Base-by-base conservation (phyloP, 495 filamentous ascomycete genomes). In the Penicillium pulvis region DNA sequence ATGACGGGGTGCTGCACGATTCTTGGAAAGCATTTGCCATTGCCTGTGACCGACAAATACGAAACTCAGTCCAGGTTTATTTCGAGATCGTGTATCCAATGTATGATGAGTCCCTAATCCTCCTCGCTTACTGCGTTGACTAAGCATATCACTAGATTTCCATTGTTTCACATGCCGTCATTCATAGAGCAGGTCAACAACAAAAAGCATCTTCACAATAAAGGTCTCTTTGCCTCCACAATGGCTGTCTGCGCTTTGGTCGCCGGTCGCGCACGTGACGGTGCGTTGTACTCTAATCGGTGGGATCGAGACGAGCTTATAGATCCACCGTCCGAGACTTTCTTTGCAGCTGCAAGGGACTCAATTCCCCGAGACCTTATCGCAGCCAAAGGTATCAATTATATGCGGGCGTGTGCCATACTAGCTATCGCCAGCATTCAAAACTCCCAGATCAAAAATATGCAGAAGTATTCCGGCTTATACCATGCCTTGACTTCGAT, bases 201-300 rank as follows among this genome's bases (percentile, higher is more conserved):
- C 44, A 54, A 71, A 23, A 73, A 80, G 26, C 69, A 82, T 57
- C 67, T 74, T n/a, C 54, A 60, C 20, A 72, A 78, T 52, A 70
- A 68, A 45, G 61, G 68, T n/a, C 68, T 81, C 43, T 82, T 81
- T 66, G 78, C 76, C 20, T 74, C 72, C 2, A 67, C 74, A 19
- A 82, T 82, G 80, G 75, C 79, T n/a, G 72, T 76, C 7, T 81
- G 80, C 49, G 72, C 80, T 23, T 67, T 82, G 50, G 72, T 71
- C 10, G 73, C 79, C 6, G 75, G 70, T 10, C 71, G 79, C 0
- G 78, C 70, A 9, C 68, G 79, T 51, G 80, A 82, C 57, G 80
- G 80, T 26, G 77, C 79, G 0, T 48, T 78, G 30, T 68, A 70
- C 43, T 64, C 68, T 17, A 63, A 55, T 33, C 46, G 61, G 30